Percentiles rank a stretch among this genome's conserved stretches.
These are phyloP conservation scores for Globisporangium nagaii DNA, from an alignment of 352 stramenopile species.

Conservation along the genomic window DNA sequence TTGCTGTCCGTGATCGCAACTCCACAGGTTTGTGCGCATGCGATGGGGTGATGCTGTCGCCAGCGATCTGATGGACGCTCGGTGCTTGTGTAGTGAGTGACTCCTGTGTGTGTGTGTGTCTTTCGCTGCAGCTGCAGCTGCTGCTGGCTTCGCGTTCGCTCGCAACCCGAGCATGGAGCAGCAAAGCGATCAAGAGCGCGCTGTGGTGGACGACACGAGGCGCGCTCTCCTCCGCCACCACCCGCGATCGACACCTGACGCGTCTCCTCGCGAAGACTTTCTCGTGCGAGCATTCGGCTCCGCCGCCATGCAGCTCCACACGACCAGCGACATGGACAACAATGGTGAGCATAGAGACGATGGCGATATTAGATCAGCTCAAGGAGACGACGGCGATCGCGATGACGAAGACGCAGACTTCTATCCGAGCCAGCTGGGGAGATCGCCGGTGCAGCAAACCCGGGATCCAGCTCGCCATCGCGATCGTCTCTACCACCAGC, in stretches of 20 bases:
- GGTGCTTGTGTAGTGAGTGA: not conserved
- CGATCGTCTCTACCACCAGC: not conserved
- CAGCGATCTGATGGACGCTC: not conserved
- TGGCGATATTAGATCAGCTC: not conserved
- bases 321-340: not conserved
- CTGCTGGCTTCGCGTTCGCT: constrained; percentile 1
- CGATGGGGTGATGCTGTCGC: not conserved
- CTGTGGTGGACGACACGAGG: too few relatives aligned
- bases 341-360: not conserved
- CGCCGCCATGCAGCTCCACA: constrained; percentile 42
- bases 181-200: not conserved
- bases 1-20: too few relatives aligned
- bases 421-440: not conserved
- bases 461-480: not conserved
- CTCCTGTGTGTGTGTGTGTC: not conserved
- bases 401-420: too few relatives aligned
- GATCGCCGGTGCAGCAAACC: too few relatives aligned
- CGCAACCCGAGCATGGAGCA: too few relatives aligned
- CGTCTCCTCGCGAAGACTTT: constrained; percentile 59
- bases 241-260: too few relatives aligned
- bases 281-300: constrained; percentile 69
- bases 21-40: too few relatives aligned
- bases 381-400: not conserved
- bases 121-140: not conserved
- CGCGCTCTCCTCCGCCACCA: too few relatives aligned